Evolutionary conservation across 768 basidiomycete species (phyloP).

Genomic region (Kwoniella bestiolae): DNA sequence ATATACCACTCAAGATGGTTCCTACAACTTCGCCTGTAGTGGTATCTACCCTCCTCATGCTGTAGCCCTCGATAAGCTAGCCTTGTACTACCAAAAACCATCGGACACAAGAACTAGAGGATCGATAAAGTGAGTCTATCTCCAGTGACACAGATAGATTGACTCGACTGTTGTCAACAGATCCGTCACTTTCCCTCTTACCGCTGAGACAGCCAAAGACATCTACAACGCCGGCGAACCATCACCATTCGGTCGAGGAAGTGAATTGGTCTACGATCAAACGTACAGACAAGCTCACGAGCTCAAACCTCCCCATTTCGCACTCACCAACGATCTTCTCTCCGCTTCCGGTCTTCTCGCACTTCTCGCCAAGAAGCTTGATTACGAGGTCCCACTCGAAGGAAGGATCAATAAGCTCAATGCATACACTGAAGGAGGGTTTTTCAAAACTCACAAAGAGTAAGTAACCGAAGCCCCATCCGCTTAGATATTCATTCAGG

Average conservation of each 20-base stretch:
- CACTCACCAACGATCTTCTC: slow-evolving; percentile 13
- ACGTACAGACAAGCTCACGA: slow-evolving; percentile 28
- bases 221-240: slow-evolving; percentile 18
- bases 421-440: slow-evolving; percentile 27
- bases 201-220: neutral
- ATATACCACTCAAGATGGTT: slow-evolving; percentile 1
- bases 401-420: slow-evolving; percentile 29
- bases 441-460: slow-evolving; percentile 34
- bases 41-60: neutral
- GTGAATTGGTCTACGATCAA: slow-evolving; percentile 20
- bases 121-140: neutral
- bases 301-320: slow-evolving; percentile 24
- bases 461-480: neutral
- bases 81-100: neutral
- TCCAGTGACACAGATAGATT: too few species aligned
- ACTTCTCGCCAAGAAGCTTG: slow-evolving; percentile 5
- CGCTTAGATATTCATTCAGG: neutral
- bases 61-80: neutral
- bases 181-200: neutral
- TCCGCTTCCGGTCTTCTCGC: slow-evolving; percentile 4
- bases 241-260: slow-evolving; percentile 25
- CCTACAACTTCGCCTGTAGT: neutral
- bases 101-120: neutral
- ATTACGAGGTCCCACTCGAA: neutral
- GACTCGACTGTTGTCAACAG: too few species aligned